phyloP scores from a whole-genome alignment of 345 rosid genomes.

The Salix udensis region DNA sequence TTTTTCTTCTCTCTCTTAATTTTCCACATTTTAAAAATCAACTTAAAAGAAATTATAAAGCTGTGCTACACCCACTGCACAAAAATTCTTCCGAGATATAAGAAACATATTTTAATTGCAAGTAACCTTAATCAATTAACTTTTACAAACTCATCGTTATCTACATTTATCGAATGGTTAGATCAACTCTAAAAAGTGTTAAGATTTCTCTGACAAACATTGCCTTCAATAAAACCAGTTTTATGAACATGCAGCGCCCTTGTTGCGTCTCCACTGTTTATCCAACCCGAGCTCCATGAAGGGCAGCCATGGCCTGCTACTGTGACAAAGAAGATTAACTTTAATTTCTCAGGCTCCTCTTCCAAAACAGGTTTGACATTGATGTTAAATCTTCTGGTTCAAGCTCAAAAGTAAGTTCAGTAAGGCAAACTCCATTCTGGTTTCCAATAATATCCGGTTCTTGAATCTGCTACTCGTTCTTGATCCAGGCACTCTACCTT shows the following conservation, averaged over 20 bases:
- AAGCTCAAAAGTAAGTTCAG: background rate
- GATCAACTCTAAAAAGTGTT: too few species aligned
- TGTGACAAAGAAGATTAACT: background rate
- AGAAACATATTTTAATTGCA: too few species aligned
- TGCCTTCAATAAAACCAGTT: constrained; percentile 20
- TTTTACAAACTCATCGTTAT: too few species aligned
- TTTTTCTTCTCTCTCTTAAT: too few species aligned
- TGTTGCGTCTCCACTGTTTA: constrained; percentile 19
- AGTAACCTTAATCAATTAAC: too few species aligned
- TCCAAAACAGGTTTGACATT: background rate
- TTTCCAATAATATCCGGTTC: background rate
- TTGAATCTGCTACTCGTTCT: background rate
- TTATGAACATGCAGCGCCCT: constrained; percentile 12
- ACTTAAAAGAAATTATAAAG: too few species aligned
- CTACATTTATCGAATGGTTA: too few species aligned
- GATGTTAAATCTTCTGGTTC: background rate
- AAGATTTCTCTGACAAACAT: background rate
- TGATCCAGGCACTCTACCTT: background rate
- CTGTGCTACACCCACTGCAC: too few species aligned
- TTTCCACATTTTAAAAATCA: too few species aligned
- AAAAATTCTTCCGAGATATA: too few species aligned
- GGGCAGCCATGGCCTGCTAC: background rate
- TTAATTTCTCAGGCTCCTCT: background rate
- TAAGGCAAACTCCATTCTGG: background rate
- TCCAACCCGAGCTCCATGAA: constrained; percentile 9